Evolutionary conservation across 176 grass and related monocot species (phyloP).

Genomic region (Ensete ventricosum): DNA sequence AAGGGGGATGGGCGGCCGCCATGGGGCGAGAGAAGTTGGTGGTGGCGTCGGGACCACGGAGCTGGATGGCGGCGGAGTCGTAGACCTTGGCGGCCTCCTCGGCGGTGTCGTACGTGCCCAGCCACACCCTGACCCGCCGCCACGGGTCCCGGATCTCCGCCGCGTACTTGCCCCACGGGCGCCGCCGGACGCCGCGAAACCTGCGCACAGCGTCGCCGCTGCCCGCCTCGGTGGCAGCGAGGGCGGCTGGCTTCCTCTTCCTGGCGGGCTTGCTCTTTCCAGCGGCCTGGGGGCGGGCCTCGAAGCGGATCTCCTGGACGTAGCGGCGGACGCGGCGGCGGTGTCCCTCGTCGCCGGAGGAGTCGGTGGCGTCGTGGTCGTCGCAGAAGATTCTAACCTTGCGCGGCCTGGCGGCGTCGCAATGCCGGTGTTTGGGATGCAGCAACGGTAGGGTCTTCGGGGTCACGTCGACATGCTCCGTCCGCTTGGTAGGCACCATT

Average conservation of each 20-base stretch:
- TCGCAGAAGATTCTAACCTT: constrained; percentile 67
- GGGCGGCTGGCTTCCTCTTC: constrained; percentile 29
- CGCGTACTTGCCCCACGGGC: constrained; percentile 94
- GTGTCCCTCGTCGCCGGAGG: constrained; percentile 49
- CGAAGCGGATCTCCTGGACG: constrained; percentile 67
- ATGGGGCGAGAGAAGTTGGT: constrained; percentile 47
- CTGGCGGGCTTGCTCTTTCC: constrained; percentile 17
- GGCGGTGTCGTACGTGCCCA: constrained; percentile 82
- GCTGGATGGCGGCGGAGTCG: constrained; percentile 75
- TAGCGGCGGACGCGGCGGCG: constrained; percentile 56
- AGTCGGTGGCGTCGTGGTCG: constrained; percentile 82
- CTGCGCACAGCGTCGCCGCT: constrained; percentile 26
- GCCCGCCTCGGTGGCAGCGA: background rate
- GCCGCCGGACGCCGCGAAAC: constrained; percentile 75
- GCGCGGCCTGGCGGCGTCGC: background rate
- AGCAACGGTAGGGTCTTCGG: constrained; percentile 10
- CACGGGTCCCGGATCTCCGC: constrained; percentile 93
- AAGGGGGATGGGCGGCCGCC: background rate
- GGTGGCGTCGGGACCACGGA: constrained; percentile 66
- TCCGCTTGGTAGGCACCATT: constrained; percentile 30
- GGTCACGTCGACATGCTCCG: constrained; percentile 67
- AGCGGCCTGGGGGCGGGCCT: constrained; percentile 17
- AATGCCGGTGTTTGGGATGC: background rate
- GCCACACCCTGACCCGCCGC: constrained; percentile 71
- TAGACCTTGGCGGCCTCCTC: constrained; percentile 92